Percentiles rank a stretch among this genome's conserved stretches.
Conservation (phyloP, 805 yeast species). For the Ogataea wickerhamii region DNA sequence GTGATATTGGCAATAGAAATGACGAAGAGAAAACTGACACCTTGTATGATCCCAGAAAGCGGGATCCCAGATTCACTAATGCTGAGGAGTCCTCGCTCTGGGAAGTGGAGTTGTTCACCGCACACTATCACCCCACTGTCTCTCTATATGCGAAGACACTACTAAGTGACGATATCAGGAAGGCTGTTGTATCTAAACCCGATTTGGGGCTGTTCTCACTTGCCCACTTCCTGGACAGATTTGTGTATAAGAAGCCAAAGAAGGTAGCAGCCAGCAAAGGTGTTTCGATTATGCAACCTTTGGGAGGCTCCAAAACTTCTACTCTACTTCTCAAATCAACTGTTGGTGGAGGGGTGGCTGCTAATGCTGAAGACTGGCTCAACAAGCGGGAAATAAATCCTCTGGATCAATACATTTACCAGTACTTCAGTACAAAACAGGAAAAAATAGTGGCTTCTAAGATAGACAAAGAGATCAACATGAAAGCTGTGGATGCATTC, state of each 20-base stretch:
- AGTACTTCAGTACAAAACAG: conserved; percentile 70
- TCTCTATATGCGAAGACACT: conserved; percentile 71
- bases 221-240: conserved; percentile 88
- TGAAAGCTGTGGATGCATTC: conserved; percentile 42
- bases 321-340: conserved; percentile 66
- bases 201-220: conserved; percentile 86
- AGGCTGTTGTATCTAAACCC: conserved; percentile 51
- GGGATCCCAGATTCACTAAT: conserved; percentile 91
- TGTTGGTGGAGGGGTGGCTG: conserved; percentile 48
- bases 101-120: conserved; percentile 73
- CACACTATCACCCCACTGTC: conserved; percentile 92
- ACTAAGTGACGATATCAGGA: conserved; percentile 43
- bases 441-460: conserved; percentile 35
- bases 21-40: conserved; percentile 17
- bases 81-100: conserved; percentile 80
- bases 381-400: conserved; percentile 69
- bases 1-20: too few species aligned
- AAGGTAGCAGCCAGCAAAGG: conserved; percentile 74
- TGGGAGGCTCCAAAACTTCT: conserved; percentile 80
- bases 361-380: conserved; percentile 82
- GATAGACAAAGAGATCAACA: conserved; percentile 43
- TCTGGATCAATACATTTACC: conserved; percentile 84
- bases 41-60: conserved; percentile 75
- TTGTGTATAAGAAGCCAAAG: conserved; percentile 91
- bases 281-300: conserved; percentile 94